A percentile compares a stretch with the other conserved stretches of the same genome.
Evolutionary conservation across 2,329 filamentous ascomycete genomes (phyloP).

Genomic region (Tolypocladium inflatum): DNA sequence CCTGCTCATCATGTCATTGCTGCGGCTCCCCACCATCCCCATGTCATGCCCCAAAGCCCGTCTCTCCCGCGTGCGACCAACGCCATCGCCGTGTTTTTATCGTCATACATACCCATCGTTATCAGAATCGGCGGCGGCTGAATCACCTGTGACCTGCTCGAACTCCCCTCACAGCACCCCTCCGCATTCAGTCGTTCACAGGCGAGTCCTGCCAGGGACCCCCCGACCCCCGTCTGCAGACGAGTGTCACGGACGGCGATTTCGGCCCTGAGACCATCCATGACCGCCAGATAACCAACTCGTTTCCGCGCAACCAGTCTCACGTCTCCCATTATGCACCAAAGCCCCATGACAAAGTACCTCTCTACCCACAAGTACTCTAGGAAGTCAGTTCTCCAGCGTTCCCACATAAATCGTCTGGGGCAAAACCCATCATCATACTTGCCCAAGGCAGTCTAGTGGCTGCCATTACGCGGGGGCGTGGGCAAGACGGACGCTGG

Average conservation of each 20-base stretch:
- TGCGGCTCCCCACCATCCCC: neutral
- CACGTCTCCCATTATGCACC: neutral
- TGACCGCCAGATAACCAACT: neutral
- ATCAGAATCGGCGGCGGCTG: neutral
- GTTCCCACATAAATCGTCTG: neutral
- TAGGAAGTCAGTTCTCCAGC: neutral
- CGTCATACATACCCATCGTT: slow-evolving; percentile 2
- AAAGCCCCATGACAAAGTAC: neutral
- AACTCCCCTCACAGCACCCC: neutral
- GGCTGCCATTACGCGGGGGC: neutral
- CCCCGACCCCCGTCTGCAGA: neutral
- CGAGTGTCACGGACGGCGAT: neutral
- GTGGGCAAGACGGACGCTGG: neutral
- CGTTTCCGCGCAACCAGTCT: neutral
- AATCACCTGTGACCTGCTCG: neutral
- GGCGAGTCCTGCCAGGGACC: neutral
- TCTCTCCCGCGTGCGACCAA: neutral
- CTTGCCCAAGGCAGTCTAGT: slow-evolving; percentile 3
- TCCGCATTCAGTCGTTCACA: neutral
- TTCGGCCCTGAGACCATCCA: neutral
- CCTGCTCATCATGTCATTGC: neutral
- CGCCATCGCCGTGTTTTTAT: slow-evolving; percentile 3
- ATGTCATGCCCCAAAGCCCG: neutral
- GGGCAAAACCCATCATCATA: neutral
- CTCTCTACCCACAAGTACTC: neutral